Evolutionary conservation across 257 asterid genomes (phyloP).

Genomic region (Orobanche coerulescens): DNA sequence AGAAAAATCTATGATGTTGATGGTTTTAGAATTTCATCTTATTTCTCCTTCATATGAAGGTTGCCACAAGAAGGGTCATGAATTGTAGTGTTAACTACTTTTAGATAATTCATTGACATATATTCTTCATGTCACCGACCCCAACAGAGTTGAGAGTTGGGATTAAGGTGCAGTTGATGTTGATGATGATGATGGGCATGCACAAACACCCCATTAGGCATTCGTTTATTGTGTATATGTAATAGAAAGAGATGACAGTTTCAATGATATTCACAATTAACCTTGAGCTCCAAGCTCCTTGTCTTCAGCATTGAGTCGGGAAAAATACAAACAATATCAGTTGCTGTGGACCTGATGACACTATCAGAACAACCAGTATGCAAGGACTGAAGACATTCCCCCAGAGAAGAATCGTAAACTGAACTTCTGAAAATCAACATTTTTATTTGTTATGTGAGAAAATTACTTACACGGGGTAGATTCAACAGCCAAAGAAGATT

Average conservation of each 20-base stretch:
- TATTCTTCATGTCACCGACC: no score
- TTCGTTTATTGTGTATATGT: neutral
- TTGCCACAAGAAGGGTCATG: no score
- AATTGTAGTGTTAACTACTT: no score
- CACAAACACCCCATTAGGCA: slow-evolving; percentile 4
- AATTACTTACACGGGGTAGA: slow-evolving; percentile 15
- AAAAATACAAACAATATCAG: slow-evolving; percentile 47
- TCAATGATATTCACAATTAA: slow-evolving; percentile 22
- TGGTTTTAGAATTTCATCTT: no score
- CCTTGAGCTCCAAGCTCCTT: slow-evolving; percentile 78
- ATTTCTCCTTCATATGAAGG: no score
- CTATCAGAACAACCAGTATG: slow-evolving; percentile 69
- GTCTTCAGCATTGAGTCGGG: slow-evolving; percentile 64
- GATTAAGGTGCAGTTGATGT: no score
- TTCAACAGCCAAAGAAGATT: slow-evolving; percentile 14
- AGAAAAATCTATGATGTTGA: no score
- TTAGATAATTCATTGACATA: no score
- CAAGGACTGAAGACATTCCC: slow-evolving; percentile 67
- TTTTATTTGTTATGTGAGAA: slow-evolving; percentile 20
- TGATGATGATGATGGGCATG: neutral
- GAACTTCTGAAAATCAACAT: slow-evolving; percentile 46
- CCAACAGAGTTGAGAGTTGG: no score
- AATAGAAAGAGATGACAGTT: slow-evolving; percentile 14
- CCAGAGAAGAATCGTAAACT: slow-evolving; percentile 73
- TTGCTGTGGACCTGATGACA: slow-evolving; percentile 69